These are phyloP conservation scores for Saturnispora sanitii DNA, from an alignment of 805 yeast species.

Conservation along the genomic window DNA sequence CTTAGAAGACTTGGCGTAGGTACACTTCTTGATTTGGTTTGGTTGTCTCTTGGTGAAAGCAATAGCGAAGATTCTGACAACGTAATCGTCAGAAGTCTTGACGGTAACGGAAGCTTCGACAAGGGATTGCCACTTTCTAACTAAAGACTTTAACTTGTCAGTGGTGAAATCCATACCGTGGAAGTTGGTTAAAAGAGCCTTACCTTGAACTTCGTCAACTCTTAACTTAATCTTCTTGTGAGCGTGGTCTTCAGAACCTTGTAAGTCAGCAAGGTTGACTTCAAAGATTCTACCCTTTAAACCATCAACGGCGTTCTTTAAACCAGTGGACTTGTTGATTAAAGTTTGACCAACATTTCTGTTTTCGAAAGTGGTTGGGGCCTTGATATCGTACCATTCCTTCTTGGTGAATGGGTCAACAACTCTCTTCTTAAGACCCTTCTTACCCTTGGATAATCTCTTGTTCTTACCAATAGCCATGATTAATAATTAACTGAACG, in stretches of 20 bases:
- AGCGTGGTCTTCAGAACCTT: conserved; percentile 98
- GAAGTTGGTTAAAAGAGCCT: conserved; percentile 97
- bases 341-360: conserved; percentile 98
- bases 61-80: conserved; percentile 90
- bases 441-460: conserved; percentile 84
- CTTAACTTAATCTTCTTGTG: conserved; percentile 96
- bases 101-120: conserved; percentile 98
- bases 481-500: conserved; percentile 21
- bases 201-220: conserved; percentile 98
- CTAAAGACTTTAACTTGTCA: conserved; percentile 94
- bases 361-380: conserved; percentile 97
- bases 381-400: conserved; percentile 98
- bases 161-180: conserved; percentile 98
- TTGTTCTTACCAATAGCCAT: conserved; percentile 60
- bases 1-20: conserved; percentile 96
- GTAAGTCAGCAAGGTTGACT: conserved; percentile 92
- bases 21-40: conserved; percentile 94
- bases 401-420: conserved; percentile 99
- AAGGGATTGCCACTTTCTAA: conserved; percentile 98
- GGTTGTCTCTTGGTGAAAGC: conserved; percentile 98
- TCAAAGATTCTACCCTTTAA: conserved; percentile 97
- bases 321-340: conserved; percentile 97
- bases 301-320: conserved; percentile 95
- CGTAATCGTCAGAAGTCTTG: conserved; percentile 96
- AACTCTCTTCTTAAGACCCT: conserved; percentile 98